phyloP scores from a whole-genome alignment of 768 basidiomycete genomes.

The Lentinula sp. region DNA sequence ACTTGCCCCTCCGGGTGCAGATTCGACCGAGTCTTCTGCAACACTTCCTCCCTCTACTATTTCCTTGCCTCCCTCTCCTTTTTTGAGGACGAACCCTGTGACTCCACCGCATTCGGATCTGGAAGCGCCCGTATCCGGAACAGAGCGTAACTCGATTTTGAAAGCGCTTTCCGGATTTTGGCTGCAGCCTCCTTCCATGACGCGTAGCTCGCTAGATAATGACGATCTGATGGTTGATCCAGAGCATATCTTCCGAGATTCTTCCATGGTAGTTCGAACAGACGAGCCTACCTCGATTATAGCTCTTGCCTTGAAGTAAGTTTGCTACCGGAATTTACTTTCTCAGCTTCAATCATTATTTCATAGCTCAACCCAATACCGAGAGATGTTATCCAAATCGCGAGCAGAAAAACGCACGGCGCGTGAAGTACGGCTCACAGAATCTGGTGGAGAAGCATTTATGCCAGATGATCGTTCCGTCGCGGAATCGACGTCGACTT shows the following conservation, averaged over 20 bases:
- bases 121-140: conserved; percentile 35
- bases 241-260: conserved; percentile 93
- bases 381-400: conserved; percentile 72
- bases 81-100: conserved; percentile 31
- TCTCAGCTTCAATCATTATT: not conserved
- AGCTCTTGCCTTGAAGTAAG: conserved; percentile 85
- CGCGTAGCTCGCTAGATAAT: conserved; percentile 50
- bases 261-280: conserved; percentile 89
- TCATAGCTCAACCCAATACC: conserved; percentile 71
- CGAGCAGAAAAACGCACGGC: conserved; percentile 71
- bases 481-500: conserved; percentile 81
- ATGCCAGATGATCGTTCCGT: conserved; percentile 89
- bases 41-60: conserved; percentile 19
- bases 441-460: conserved; percentile 69
- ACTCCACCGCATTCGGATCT: conserved; percentile 48
- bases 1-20: not conserved
- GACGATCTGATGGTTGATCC: conserved; percentile 72
- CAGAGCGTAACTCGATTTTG: conserved; percentile 69
- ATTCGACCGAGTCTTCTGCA: not conserved
- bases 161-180: conserved; percentile 83
- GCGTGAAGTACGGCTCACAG: conserved; percentile 48
- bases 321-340: conserved; percentile 5
- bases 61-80: conserved; percentile 56
- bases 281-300: conserved; percentile 99
- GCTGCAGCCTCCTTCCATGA: conserved; percentile 48